A percentile compares a stretch with the other conserved stretches of the same genome.
phyloP scores from a whole-genome alignment of 192 early-diverging fungal species.

The Coemansia sp. region DNA sequence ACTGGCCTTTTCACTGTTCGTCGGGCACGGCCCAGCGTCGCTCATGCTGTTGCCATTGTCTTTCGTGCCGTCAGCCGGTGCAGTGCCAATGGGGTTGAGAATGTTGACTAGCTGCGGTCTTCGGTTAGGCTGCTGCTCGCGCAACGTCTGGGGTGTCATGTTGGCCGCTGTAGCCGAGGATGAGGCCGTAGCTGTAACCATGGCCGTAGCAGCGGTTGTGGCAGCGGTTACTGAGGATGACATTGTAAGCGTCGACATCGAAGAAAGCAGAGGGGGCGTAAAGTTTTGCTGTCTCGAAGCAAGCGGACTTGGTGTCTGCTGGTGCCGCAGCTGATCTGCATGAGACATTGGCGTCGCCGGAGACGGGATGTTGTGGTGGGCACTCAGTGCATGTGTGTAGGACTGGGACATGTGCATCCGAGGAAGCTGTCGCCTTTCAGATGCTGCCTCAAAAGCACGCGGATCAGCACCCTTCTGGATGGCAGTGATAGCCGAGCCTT shows the following conservation, averaged over 20 bases:
- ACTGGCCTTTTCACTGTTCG: not conserved
- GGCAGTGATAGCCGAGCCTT: conserved; percentile 1
- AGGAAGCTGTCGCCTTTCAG: conserved; percentile 6
- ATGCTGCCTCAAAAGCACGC: conserved; percentile 12
- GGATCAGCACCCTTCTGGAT: conserved; percentile 3
- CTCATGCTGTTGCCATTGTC: not conserved
- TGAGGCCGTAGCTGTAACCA: not conserved
- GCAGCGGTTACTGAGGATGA: conserved; percentile 8
- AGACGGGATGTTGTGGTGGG: conserved; percentile 24
- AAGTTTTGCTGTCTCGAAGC: conserved; percentile 11
- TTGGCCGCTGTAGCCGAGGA: not conserved
- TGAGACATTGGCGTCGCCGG: conserved; percentile 26
- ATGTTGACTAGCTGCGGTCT: conserved; percentile 40
- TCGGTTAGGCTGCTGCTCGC: conserved; percentile 14
- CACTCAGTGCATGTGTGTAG: conserved; percentile 5
- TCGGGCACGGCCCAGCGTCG: not conserved
- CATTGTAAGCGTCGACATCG: conserved; percentile 39
- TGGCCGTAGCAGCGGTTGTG: not conserved
- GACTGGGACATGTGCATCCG: conserved; percentile 5
- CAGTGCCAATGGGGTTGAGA: conserved; percentile 34
- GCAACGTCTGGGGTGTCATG: conserved; percentile 8
- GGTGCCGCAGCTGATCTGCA: conserved; percentile 14
- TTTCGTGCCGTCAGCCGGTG: not conserved
- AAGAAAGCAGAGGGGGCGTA: conserved; percentile 33
- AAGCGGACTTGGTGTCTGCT: conserved; percentile 38